Conservation (phyloP, 208 protist genomes). For the Leishmania braziliensis region DNA sequence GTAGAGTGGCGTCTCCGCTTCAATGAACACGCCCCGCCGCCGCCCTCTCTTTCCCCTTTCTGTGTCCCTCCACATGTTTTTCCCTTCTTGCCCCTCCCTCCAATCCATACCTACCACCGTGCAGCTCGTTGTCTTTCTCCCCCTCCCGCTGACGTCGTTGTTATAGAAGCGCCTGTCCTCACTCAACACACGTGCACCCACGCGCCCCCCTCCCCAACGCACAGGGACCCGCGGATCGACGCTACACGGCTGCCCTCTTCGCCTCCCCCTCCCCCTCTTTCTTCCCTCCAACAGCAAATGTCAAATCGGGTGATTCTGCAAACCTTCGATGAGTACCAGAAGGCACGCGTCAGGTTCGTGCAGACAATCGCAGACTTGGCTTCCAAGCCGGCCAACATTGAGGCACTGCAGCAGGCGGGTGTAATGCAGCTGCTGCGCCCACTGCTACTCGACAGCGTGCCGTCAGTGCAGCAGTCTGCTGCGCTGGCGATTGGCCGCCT, state of each 20-base stretch:
- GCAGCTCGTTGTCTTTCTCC: neutral
- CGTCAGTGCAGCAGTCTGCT: slow-evolving; percentile 98
- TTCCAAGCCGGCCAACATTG: slow-evolving; percentile 97
- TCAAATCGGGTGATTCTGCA: slow-evolving; percentile 93
- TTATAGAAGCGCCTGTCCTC: neutral
- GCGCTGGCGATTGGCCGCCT: slow-evolving; percentile 98
- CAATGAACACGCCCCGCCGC: neutral
- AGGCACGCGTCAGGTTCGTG: slow-evolving; percentile 96
- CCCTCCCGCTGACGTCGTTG: neutral
- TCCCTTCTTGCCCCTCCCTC: neutral
- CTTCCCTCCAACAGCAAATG: slow-evolving; percentile 34
- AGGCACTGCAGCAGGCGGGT: slow-evolving; percentile 94
- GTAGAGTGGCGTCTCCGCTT: neutral
- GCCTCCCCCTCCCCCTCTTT: neutral
- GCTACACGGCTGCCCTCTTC: neutral
- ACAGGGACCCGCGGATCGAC: slow-evolving; percentile 10
- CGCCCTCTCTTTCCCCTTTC: neutral
- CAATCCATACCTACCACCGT: neutral
- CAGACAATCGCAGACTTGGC: slow-evolving; percentile 96
- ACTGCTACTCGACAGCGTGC: slow-evolving; percentile 96
- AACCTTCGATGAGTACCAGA: slow-evolving; percentile 98
- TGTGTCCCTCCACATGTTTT: neutral
- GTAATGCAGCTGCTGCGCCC: slow-evolving; percentile 98
- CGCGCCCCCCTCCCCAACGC: neutral
- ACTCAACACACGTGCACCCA: neutral